Base-by-base conservation (phyloP, 192 early-diverging fungal genomes). In the Backusella mclennaniae region DNA sequence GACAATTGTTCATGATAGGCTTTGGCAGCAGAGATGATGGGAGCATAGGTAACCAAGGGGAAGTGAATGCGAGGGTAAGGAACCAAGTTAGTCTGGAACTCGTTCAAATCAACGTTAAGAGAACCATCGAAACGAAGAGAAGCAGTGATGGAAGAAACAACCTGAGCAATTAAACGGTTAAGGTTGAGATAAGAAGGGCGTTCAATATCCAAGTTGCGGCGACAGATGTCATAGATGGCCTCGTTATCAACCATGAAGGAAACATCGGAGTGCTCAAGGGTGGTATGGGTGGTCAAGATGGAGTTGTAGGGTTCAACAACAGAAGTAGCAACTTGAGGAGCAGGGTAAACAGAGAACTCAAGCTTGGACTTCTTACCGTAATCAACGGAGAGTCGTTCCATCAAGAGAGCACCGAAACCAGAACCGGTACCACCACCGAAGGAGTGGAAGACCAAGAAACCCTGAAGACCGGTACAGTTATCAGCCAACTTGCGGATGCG, bases 31-130 rank as follows among this genome's bases (percentile, higher is more conserved):
- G 96, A 92, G 23, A 94, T 96, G 79, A 99, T 88, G 39, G 98
- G 97, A 53, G 97, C 97, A 83, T 96, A 95, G 49, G 95, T 95
- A 39, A 96, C 93, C 91, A 97, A 93, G 87, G 97, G 94, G 90
- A 99, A 99, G 88, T 99, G 97, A 72, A 99, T 92, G 91, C 98
- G 98, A 74, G 97, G 96, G 89, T 97, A 98, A 66, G 98, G 98
- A 71, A 97, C 95, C 90, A 92, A 73, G 67, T 83, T 83, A 77
- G 96, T 95, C 31, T 95, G 94, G 79, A 99, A 91, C 89, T 99
- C 96, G 83, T 95, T 92, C 83, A 99, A 87, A 81, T 99, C 97
- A 77, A 95, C 94, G 82, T 99, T 98, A 80, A 97, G 90, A 84
- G 95, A 93, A 41, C 96, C 96, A 44, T 93, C 93, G 87, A 95